A percentile compares a stretch with the other conserved stretches of the same genome.
phyloP scores from a whole-genome alignment of 495 filamentous ascomycete genomes.

The Daldinia concentrica region DNA sequence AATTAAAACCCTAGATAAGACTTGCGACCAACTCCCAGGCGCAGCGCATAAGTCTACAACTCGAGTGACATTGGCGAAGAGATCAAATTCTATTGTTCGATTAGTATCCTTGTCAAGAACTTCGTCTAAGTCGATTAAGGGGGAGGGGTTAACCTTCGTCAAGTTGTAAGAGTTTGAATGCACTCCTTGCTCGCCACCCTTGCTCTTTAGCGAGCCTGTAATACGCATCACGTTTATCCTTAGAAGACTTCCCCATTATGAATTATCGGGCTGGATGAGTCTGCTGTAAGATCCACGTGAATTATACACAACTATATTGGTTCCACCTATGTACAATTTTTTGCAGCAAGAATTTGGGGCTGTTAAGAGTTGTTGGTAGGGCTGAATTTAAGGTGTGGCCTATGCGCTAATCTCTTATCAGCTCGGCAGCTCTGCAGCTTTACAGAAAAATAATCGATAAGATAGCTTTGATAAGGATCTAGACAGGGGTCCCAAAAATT shows the following conservation, averaged over 20 bases:
- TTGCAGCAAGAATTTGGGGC: not conserved
- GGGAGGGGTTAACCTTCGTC: constrained; percentile 68
- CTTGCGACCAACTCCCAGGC: constrained; percentile 96
- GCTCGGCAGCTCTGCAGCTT: not conserved
- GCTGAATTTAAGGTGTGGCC: constrained; percentile 41
- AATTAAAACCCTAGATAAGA: constrained; percentile 89
- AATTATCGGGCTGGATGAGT: not conserved
- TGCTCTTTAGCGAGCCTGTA: constrained; percentile 98
- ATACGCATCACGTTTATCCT: constrained; percentile 98
- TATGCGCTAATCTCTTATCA: constrained; percentile 5
- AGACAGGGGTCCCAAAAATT: constrained; percentile 38
- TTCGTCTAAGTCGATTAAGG: not conserved
- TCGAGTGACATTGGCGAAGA: constrained; percentile 86
- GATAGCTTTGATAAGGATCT: constrained; percentile 12
- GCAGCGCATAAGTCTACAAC: constrained; percentile 97
- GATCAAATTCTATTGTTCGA: constrained; percentile 76
- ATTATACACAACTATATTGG: constrained; percentile 1
- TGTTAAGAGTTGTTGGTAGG: constrained; percentile 27
- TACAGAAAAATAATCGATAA: constrained; percentile 8
- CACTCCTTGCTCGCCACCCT: constrained; percentile 95
- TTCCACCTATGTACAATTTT: constrained; percentile 22
- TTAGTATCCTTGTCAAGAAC: constrained; percentile 34
- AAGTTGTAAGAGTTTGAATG: constrained; percentile 96
- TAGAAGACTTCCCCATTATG: constrained; percentile 94
- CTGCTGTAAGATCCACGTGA: not conserved